Percentiles rank a stretch among this genome's conserved stretches.
phyloP scores from a whole-genome alignment of 225 moss, liverwort and hornwort genomes.

The Straminergon stramineum region DNA sequence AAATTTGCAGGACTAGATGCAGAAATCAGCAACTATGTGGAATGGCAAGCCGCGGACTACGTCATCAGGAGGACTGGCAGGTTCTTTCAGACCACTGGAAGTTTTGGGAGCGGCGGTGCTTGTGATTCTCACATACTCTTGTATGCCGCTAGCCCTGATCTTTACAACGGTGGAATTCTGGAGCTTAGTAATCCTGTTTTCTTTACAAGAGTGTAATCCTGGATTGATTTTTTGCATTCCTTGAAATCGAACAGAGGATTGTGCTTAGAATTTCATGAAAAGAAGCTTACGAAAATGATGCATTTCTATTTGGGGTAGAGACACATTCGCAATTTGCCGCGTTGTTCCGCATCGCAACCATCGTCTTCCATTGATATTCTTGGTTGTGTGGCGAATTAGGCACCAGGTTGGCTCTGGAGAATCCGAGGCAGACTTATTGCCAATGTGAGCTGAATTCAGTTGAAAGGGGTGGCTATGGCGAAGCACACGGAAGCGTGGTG shows the following conservation, averaged over 20 bases:
- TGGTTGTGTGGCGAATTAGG: neutral
- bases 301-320: no score
- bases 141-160: neutral
- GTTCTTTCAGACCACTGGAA: slow-evolving; percentile 10
- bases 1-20: neutral
- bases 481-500: neutral
- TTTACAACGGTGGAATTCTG: neutral
- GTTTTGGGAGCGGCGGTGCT: slow-evolving; percentile 18
- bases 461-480: neutral
- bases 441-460: neutral
- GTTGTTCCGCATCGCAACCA: neutral
- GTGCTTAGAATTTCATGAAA: neutral
- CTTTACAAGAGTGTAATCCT: neutral
- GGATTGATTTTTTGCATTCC: neutral
- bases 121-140: slow-evolving; percentile 29
- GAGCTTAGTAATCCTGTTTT: neutral
- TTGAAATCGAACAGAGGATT: neutral
- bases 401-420: slow-evolving; percentile 15
- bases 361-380: neutral
- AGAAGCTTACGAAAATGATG: no score
- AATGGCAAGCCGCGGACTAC: slow-evolving; percentile 9
- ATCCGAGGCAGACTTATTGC: neutral
- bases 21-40: slow-evolving; percentile 7
- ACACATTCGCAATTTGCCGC: neutral
- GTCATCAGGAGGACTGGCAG: neutral